These are phyloP conservation scores for Senna tora DNA, from an alignment of 306 rosid species.

Conservation along the genomic window DNA sequence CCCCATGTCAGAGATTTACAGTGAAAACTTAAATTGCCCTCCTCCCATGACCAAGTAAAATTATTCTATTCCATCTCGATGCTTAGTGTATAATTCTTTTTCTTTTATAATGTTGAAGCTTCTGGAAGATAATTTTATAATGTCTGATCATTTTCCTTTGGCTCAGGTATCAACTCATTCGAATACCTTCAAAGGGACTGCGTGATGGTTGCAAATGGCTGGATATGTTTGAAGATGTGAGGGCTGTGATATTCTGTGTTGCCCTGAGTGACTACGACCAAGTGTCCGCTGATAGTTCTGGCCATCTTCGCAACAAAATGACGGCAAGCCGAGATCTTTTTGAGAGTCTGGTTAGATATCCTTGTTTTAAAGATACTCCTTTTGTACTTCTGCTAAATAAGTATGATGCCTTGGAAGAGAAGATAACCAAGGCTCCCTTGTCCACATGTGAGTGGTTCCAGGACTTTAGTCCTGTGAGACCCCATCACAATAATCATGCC, in stretches of 20 bases:
- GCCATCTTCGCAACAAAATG: constrained; percentile 64
- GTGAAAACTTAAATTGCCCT: constrained; percentile 60
- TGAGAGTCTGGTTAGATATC: constrained; percentile 76
- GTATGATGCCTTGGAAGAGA: constrained; percentile 79
- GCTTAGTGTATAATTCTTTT: neutral
- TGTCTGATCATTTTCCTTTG: constrained; percentile 34
- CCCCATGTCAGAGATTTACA: constrained; percentile 76
- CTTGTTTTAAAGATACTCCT: constrained; percentile 71
- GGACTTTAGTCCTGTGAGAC: constrained; percentile 79
- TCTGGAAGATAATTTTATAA: constrained; percentile 29
- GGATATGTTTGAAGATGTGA: constrained; percentile 89
- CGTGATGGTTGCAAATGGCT: constrained; percentile 89
- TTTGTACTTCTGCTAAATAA: constrained; percentile 80
- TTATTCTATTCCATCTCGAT: constrained; percentile 30
- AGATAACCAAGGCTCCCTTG: constrained; percentile 66
- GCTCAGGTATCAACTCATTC: constrained; percentile 78
- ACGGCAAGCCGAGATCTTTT: constrained; percentile 76
- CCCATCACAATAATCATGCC: constrained; percentile 61
- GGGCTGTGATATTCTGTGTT: constrained; percentile 77
- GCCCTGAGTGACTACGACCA: constrained; percentile 84
- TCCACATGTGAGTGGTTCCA: constrained; percentile 83
- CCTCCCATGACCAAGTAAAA: constrained; percentile 75
- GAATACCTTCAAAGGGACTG: constrained; percentile 75
- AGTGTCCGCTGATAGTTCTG: constrained; percentile 55
- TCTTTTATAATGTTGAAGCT: constrained; percentile 29